phyloP scores from a whole-genome alignment of 2,329 filamentous ascomycete species.

The Diaporthe vaccinii region DNA sequence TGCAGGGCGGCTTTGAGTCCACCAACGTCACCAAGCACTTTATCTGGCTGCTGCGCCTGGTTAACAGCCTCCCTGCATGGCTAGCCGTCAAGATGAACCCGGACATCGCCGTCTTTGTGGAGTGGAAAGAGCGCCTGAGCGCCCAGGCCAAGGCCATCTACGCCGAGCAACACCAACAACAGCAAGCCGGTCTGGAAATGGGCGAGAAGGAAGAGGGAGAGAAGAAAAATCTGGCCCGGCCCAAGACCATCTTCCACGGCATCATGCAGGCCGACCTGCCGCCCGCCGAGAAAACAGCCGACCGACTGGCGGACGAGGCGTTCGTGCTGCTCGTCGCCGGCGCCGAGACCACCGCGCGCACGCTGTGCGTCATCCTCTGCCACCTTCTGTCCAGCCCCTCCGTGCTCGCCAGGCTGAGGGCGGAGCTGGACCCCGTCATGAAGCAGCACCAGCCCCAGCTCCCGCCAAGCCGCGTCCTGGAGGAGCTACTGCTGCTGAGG shows the following conservation, averaged over 20 bases:
- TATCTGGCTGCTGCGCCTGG: conserved; percentile 7
- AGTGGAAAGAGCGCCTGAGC: not conserved
- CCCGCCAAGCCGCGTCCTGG: conserved; percentile 42
- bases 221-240: not conserved
- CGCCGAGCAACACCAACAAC: conserved; percentile 27
- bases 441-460: conserved; percentile 39
- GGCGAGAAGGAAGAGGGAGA: not conserved
- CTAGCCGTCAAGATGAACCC: conserved; percentile 33
- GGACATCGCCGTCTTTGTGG: conserved; percentile 8
- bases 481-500: conserved; percentile 44
- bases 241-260: conserved; percentile 29
- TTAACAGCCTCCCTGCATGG: conserved; percentile 36
- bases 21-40: conserved; percentile 26
- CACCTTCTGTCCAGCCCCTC: conserved; percentile 10
- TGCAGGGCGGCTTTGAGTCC: conserved; percentile 12
- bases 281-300: not conserved
- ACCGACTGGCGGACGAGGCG: not conserved
- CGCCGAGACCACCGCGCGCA: conserved; percentile 25
- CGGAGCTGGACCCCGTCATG: conserved; percentile 29
- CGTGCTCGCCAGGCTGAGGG: conserved; percentile 4
- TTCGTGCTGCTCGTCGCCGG: conserved; percentile 21
- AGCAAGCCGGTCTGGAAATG: not conserved
- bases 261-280: conserved; percentile 19
- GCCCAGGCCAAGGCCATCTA: conserved; percentile 2
- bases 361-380: conserved; percentile 23